Base-by-base conservation (phyloP, 208 protist species). In the Angomonas deanei region DNA sequence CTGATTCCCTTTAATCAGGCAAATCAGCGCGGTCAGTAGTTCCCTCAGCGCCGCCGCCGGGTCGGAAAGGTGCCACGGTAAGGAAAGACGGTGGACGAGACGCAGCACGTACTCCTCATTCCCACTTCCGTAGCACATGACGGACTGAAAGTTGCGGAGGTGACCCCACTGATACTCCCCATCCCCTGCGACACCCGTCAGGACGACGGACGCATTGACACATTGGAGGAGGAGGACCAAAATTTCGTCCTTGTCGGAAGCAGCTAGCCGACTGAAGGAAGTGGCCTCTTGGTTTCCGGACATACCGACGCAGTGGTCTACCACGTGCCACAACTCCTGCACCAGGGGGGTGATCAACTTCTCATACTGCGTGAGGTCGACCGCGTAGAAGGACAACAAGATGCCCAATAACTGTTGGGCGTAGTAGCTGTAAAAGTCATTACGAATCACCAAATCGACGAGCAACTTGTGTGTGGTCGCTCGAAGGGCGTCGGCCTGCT, bases 141-240 rank as follows among this genome's bases (percentile, higher is more conserved):
- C 66, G 63, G 72, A 68, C 52, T 88, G 82, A 42, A 88, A 68
- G 52, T 64, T 30, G n/a, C 76, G 76, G 38, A 61, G 36, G 10
- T 23, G 33, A 0, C 27, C 3, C 15, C n/a, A 47, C 21, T 28
- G 24, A 1, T 28, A 47, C 38, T 15, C 36, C 33, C 36, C 55
- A 26, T 47, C 36, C 15, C 21, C 19, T 26, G 38, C 55, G 1
- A 52, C 27, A 62, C 64, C 3, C 27, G 26, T 23, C 23, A 21
- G 17, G 55, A 27, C 55, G 19, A 33, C 32, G 31, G 55, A 3
- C 31, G 32, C 19, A 27, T 60, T 17, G 34, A 50, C 23, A 13
- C n/a, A 28, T 23, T 23, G 11, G 24, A 52, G 23, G 21, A 56
- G 39, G 38, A 19, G 11, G 26, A 21, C 27, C 34, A 42, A 21